Percentiles rank a stretch among this genome's conserved stretches.
These are phyloP conservation scores for Xylaria bambusicola DNA, from an alignment of 495 filamentous ascomycete genomes.

Conservation along the genomic window DNA sequence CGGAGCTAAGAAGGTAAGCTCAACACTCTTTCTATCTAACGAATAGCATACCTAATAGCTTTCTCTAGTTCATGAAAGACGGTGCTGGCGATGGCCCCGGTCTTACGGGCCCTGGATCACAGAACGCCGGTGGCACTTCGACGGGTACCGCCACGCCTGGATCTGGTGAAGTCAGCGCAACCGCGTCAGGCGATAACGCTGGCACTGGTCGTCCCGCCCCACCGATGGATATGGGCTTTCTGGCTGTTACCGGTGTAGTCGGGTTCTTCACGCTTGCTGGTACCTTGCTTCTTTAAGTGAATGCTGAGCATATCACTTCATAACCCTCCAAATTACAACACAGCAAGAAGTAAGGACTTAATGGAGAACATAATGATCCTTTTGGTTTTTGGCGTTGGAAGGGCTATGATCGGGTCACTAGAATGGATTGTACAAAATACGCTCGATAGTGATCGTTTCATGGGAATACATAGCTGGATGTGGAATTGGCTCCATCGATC, in stretches of 20 bases:
- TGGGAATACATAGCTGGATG: slow-evolving; percentile 13
- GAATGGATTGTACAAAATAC: neutral
- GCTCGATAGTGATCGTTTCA: neutral
- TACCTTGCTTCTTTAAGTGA: slow-evolving; percentile 59
- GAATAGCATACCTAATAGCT: slow-evolving; percentile 20
- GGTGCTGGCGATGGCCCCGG: slow-evolving; percentile 76
- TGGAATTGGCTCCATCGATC: slow-evolving; percentile 12
- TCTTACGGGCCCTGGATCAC: slow-evolving; percentile 70
- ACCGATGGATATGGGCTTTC: slow-evolving; percentile 54
- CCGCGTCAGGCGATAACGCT: slow-evolving; percentile 37
- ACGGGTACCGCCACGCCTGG: slow-evolving; percentile 64
- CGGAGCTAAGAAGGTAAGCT: slow-evolving; percentile 50
- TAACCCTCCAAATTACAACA: neutral
- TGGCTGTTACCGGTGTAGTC: slow-evolving; percentile 57
- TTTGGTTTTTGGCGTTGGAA: neutral
- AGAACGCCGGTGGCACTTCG: slow-evolving; percentile 63
- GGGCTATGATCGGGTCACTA: slow-evolving; percentile 1
- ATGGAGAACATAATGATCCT: neutral
- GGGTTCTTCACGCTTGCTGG: slow-evolving; percentile 64
- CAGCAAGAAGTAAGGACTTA: slow-evolving; percentile 3
- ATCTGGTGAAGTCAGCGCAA: slow-evolving; percentile 55
- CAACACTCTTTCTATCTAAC: neutral
- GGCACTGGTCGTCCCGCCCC: slow-evolving; percentile 43
- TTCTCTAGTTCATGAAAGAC: slow-evolving; percentile 63
- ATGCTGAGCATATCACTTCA: neutral